These are phyloP conservation scores for Scedosporium boydii DNA, from an alignment of 2,329 filamentous ascomycete genomes.

Conservation along the genomic window DNA sequence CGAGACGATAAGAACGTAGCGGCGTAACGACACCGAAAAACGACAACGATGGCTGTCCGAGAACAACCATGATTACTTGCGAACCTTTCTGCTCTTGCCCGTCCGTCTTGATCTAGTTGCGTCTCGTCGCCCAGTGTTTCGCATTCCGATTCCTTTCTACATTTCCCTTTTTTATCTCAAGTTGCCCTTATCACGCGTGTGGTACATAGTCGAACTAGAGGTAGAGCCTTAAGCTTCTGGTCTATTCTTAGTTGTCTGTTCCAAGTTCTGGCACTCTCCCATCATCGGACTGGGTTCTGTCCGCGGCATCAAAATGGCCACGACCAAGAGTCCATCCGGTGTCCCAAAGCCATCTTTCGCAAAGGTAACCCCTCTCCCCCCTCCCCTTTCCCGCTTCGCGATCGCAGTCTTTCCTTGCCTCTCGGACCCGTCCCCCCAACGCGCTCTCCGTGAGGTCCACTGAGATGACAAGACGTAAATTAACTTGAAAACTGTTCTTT, in stretches of 20 bases:
- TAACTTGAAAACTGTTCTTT: background rate
- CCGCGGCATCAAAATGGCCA: conserved; percentile 28
- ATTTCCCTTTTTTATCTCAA: background rate
- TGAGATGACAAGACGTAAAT: too few species aligned
- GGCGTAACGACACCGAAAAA: background rate
- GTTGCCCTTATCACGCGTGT: background rate
- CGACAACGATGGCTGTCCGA: conserved; percentile 5
- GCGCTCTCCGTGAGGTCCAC: background rate
- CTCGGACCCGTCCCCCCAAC: background rate
- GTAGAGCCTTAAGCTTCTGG: background rate
- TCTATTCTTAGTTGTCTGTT: background rate
- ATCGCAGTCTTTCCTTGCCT: background rate
- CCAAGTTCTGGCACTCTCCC: background rate
- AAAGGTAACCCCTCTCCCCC: conserved; percentile 41
- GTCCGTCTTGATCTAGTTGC: conserved; percentile 4
- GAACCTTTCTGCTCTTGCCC: background rate
- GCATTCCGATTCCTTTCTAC: background rate
- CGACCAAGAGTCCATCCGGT: conserved; percentile 35
- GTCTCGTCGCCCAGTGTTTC: background rate
- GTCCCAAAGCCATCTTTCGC: conserved; percentile 60
- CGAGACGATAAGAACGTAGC: background rate
- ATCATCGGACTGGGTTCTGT: background rate
- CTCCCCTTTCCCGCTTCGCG: background rate
- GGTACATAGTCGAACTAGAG: background rate
- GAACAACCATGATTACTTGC: conserved; percentile 6